A percentile compares a stretch with the other conserved stretches of the same genome.
These are phyloP conservation scores for Pyrenochaeta sp. DNA, from an alignment of 2,329 filamentous ascomycete species.

Conservation along the genomic window DNA sequence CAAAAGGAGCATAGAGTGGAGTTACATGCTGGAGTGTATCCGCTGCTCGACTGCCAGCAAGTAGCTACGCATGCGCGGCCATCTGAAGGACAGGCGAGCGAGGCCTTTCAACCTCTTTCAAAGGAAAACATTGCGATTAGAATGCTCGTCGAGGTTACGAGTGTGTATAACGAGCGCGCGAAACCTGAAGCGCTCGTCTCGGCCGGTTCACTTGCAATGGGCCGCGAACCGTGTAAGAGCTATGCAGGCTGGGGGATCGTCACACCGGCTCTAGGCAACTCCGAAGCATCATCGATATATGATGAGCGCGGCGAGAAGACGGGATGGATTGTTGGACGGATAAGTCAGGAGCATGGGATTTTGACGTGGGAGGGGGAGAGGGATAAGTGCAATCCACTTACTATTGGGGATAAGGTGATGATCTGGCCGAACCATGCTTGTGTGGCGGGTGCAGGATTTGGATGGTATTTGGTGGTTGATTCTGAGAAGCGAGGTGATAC, in stretches of 20 bases:
- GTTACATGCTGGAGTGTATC: conserved; percentile 79
- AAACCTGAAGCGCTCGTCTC: conserved; percentile 72
- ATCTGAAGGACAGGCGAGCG: conserved; percentile 20
- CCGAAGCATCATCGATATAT: conserved; percentile 28
- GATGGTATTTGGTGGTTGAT: conserved; percentile 79
- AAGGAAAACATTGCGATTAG: conserved; percentile 70
- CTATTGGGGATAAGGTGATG: conserved; percentile 71
- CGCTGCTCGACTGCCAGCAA: conserved; percentile 80
- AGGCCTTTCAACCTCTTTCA: conserved; percentile 50
- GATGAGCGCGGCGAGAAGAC: conserved; percentile 41
- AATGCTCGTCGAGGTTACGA: conserved; percentile 75
- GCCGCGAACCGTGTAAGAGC: conserved; percentile 74
- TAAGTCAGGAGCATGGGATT: conserved; percentile 83
- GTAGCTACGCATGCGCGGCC: conserved; percentile 73
- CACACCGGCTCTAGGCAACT: conserved; percentile 62
- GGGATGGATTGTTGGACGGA: conserved; percentile 73
- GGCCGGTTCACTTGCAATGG: conserved; percentile 74
- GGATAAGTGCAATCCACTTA: conserved; percentile 51
- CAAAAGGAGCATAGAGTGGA: conserved; percentile 60
- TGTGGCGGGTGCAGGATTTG: conserved; percentile 75
- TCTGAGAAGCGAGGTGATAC: conserved; percentile 61
- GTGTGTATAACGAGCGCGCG: conserved; percentile 63
- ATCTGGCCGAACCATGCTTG: conserved; percentile 86
- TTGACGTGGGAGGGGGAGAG: conserved; percentile 65
- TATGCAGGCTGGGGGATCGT: conserved; percentile 78